Evolutionary conservation across 2,329 filamentous ascomycete species (phyloP), one percentile per base, ranked within the genome.

Genomic region (Exophiala calicioides): DNA sequence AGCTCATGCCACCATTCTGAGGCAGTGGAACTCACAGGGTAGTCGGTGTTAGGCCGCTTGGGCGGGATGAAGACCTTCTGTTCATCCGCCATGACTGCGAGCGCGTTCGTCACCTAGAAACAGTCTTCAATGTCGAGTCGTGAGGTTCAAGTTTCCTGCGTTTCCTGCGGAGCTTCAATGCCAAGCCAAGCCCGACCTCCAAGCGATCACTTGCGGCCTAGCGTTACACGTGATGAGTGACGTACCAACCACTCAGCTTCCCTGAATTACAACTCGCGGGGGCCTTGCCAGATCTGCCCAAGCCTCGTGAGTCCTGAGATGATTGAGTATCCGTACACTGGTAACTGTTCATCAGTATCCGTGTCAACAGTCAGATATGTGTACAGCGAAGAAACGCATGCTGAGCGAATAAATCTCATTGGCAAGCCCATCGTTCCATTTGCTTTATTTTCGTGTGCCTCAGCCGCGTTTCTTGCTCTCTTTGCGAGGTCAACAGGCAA

Each of bases 31-130:
- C 88, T 64, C 75, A 97, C 93, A 49, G 91, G 91, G 69, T 88
- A 97, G 52, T 93, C 85, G 62, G 87, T 88, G 67, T 84, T 78
- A 61, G 90, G 74, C 66, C 82, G 79, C 81, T 93, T 94, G 67
- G 86, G 84, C 48, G 86, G 85, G 57, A 88, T 79, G 63, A 83
- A 64, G 44, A 69, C 66, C 63, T 69, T 67, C 50, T 63, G 51
- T 30, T 48, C 47, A 13, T 58, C 56, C 30, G 55, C 45, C 57
- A 58, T 58, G 42, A 43, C 36, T 53, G 46, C 31, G 40, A 23
- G 41, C 18, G 33, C 33, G 15, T 19, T 37, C 19, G 8, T 43
- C 18, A 31, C 20, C 36, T 31, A 24, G 10, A 40, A 20, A 38
- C 18, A 8, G 7, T 46, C 42, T 27, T 20, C 30, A 32, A 27